Percentiles rank a stretch among this genome's conserved stretches.
phyloP scores from a whole-genome alignment of 768 basidiomycete species.

The Mycena maculata region DNA sequence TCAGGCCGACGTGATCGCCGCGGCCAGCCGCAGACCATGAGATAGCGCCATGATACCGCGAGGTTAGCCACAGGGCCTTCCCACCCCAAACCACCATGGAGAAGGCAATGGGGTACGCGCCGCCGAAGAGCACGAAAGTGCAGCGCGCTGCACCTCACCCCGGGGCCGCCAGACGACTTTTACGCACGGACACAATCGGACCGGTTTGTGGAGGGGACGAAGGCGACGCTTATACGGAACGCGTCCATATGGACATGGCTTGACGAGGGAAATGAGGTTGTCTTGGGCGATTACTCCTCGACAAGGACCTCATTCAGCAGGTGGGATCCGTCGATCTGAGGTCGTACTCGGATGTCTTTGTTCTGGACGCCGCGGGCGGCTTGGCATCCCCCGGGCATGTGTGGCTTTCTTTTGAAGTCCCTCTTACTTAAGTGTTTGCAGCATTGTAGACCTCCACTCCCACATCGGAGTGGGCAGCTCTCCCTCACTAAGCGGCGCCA shows the following conservation, averaged over 20 bases:
- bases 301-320: constrained; percentile 73
- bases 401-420: too few species aligned
- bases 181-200: constrained; percentile 66
- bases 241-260: constrained; percentile 87
- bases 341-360: constrained; percentile 53
- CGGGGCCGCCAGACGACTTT: constrained; percentile 62
- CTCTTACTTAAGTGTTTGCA: too few species aligned
- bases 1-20: too few species aligned
- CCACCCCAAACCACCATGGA: constrained; percentile 17
- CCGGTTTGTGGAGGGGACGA: constrained; percentile 72
- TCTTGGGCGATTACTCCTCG: constrained; percentile 76
- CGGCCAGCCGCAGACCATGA: too few species aligned
- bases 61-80: background rate
- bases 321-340: constrained; percentile 66
- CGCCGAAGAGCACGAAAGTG: constrained; percentile 48
- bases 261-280: constrained; percentile 72
- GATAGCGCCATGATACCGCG: constrained; percentile 5
- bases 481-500: constrained; percentile 62
- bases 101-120: background rate
- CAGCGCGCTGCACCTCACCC: constrained; percentile 49
- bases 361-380: constrained; percentile 71
- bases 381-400: constrained; percentile 94
- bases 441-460: constrained; percentile 74
- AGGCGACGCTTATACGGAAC: constrained; percentile 73
- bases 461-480: constrained; percentile 69